phyloP scores from a whole-genome alignment of 1,284 basidiomycete species.

The Moesziomyces sp. region DNA sequence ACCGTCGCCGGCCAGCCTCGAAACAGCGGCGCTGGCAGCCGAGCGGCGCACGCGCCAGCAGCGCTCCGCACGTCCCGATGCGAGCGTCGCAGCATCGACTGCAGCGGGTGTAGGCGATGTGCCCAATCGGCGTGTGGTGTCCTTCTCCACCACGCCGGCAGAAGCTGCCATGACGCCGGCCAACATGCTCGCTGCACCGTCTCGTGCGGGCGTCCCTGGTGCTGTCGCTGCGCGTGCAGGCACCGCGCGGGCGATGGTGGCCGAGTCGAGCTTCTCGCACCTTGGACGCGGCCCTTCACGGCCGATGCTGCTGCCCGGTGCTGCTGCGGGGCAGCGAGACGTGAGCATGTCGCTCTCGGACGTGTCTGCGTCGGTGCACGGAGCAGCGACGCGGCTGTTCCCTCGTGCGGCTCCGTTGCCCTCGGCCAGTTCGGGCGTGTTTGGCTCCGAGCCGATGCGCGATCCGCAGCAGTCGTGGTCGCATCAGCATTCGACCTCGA shows the following conservation, averaged over 20 bases:
- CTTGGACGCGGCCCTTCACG: background rate
- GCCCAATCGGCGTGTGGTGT: constrained; percentile 1
- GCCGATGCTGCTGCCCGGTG: background rate
- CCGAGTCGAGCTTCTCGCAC: background rate
- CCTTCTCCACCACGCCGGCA: constrained; percentile 4
- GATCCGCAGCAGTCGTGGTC: background rate
- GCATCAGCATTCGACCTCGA: constrained; percentile 2
- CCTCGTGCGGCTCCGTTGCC: too few species aligned
- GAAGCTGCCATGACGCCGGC: background rate
- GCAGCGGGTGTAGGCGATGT: background rate
- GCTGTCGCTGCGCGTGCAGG: background rate
- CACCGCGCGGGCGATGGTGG: background rate
- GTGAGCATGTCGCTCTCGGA: background rate
- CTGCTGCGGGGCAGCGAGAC: background rate
- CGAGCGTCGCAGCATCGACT: background rate
- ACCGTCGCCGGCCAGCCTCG: background rate
- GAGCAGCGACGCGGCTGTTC: too few species aligned
- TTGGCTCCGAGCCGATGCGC: background rate
- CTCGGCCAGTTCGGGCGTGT: too few species aligned
- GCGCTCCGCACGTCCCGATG: too few species aligned
- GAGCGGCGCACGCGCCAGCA: background rate
- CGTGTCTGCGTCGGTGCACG: background rate
- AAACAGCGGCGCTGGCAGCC: background rate
- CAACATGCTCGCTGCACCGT: background rate
- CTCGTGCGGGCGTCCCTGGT: too few species aligned